Conservation (phyloP, 176 grass and related monocot species). For the Oryza glumipatula region DNA sequence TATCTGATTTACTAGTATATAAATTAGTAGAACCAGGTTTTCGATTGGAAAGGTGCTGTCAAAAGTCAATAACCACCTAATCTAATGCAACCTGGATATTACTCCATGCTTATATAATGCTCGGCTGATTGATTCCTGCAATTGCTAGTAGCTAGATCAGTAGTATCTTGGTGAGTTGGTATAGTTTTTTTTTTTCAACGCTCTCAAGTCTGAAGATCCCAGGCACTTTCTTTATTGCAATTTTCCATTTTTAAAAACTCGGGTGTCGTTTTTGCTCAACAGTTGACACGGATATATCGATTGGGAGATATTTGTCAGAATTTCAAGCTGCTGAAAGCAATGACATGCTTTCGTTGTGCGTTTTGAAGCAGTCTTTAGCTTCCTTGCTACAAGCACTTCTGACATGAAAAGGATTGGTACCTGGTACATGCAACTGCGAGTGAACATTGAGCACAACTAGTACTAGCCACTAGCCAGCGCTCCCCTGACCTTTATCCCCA, state of each 20-base stretch:
- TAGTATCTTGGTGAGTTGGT: background rate
- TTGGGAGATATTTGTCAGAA: background rate
- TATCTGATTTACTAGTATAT: too few relatives aligned
- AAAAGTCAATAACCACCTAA: constrained; percentile 34
- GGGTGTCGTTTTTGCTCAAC: background rate
- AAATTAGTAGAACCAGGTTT: background rate
- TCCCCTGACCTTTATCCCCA: background rate
- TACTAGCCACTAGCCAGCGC: background rate
- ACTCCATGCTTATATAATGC: background rate
- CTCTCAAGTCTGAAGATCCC: background rate
- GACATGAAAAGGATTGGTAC: background rate
- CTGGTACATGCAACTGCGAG: background rate
- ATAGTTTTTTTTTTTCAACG: background rate
- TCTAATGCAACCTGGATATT: background rate
- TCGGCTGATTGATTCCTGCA: background rate
- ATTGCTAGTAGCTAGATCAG: background rate
- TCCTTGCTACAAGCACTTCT: background rate
- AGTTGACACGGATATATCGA: background rate
- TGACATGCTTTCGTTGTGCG: background rate
- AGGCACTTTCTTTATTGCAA: background rate
- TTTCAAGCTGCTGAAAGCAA: background rate
- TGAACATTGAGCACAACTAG: background rate
- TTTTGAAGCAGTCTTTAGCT: background rate
- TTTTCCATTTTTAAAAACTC: background rate
- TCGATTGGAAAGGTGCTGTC: constrained; percentile 13